Evolutionary conservation across 2,329 filamentous ascomycete genomes (phyloP), one percentile per base, ranked within the genome.

Genomic region (Botryotinia calthae): DNA sequence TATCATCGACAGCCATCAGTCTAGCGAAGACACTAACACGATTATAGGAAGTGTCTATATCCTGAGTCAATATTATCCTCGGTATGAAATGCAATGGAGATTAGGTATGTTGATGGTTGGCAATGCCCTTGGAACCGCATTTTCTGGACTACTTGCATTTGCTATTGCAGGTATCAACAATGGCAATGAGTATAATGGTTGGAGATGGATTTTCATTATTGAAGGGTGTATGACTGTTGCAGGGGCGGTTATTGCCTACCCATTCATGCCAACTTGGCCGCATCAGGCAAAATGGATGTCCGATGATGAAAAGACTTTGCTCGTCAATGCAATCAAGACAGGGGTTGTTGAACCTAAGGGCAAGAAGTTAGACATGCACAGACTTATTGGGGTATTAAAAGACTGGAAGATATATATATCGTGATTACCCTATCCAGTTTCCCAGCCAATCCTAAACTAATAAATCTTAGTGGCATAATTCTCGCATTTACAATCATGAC

Each of bases 121-220:
- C 2, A 51, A 66, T 8, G 63, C 63, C 6, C 31, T 51, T 66
- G 63, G 63, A 34, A 51, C 22, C 8, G 63, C 44, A 37, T 37
- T 66, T 66, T 14, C 63, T 20, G 63, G 44, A 66, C 34, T 66
- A 4, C 44, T 66, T 66, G 44, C 63, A 31, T 66, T 51, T 34
- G 63, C 63, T 51, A n/a, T 66, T 66, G 63, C 63, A 37, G 44
- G 44, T 31, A 66, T 51, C 31, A n/a, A 51, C n/a, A 51, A 7
- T 51, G 25, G 6, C 14, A 48, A n/a, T 34, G 31, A 31, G 3
- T 66, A 51, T 66, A 46, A 66, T 18, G 63, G 44, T 2, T 66
- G 63, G 31, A 51, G 63, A 66, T 66, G 31, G 63, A 66, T 51
- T 10, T 66, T 66, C 44, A 66, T 66, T 28, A 22, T 51, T 20